Evolutionary conservation across 495 filamentous ascomycete genomes (phyloP).

Genomic region (Aspergillus hancockii): DNA sequence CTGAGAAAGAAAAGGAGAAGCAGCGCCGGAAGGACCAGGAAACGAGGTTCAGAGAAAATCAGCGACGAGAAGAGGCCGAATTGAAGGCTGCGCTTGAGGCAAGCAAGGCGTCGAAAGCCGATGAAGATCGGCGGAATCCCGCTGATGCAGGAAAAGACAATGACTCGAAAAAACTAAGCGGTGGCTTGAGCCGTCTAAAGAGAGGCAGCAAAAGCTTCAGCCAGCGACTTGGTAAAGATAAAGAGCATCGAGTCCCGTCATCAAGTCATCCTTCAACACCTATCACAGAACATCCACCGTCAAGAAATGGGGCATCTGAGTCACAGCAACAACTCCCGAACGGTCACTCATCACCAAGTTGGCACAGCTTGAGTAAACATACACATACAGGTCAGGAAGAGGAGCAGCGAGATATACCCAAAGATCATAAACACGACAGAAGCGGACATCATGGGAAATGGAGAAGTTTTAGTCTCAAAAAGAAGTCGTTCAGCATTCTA

Average conservation of each 20-base stretch:
- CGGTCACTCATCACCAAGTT: constrained; percentile 15
- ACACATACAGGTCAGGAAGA: constrained; percentile 26
- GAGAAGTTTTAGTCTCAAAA: constrained; percentile 44
- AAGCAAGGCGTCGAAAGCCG: constrained; percentile 52
- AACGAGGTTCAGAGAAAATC: constrained; percentile 45
- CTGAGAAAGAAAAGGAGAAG: constrained; percentile 68
- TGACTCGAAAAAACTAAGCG: constrained; percentile 38
- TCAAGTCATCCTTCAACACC: constrained; percentile 29
- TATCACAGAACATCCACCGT: constrained; percentile 19
- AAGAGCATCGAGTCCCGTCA: constrained; percentile 36
- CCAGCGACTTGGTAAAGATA: constrained; percentile 41
- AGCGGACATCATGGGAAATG: constrained; percentile 33
- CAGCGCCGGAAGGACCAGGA: constrained; percentile 67
- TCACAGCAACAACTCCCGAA: constrained; percentile 15
- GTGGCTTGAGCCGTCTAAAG: constrained; percentile 53
- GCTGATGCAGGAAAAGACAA: constrained; percentile 35
- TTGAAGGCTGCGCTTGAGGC: constrained; percentile 57
- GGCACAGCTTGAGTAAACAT: constrained; percentile 23
- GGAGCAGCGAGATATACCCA: constrained; percentile 24
- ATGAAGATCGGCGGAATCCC: constrained; percentile 47
- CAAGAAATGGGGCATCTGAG: constrained; percentile 9
- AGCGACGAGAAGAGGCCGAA: constrained; percentile 59
- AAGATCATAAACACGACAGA: constrained; percentile 27
- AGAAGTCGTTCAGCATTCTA: constrained; percentile 43
- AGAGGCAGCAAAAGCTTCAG: constrained; percentile 64